Conservation (phyloP, 257 asterid genomes). For the Ilex asprella region DNA sequence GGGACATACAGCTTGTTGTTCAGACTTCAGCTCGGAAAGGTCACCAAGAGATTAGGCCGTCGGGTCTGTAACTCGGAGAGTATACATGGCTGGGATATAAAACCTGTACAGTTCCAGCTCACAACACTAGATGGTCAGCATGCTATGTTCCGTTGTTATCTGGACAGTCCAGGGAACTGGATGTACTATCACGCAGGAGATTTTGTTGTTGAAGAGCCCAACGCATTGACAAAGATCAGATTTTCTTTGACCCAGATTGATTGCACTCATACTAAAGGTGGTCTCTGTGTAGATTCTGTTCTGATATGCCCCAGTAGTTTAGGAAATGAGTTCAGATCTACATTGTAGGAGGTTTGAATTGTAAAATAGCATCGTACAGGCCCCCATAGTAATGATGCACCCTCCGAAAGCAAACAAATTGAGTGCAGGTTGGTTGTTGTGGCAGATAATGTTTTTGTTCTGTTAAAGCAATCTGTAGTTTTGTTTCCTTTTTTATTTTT, state of each 20-base stretch:
- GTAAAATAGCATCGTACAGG: not conserved
- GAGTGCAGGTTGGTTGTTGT: no score
- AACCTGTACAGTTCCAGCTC: slow-evolving; percentile 62
- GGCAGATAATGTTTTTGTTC: not conserved
- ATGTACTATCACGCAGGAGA: slow-evolving; percentile 67
- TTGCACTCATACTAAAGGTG: slow-evolving; percentile 89
- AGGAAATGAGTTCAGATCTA: slow-evolving; percentile 28
- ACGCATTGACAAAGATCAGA: slow-evolving; percentile 34
- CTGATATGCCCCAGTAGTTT: slow-evolving; percentile 49
- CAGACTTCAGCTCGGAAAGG: slow-evolving; percentile 64
- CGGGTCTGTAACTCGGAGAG: slow-evolving; percentile 36
- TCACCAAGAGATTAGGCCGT: slow-evolving; percentile 47
- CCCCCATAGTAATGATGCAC: no score
- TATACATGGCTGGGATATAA: slow-evolving; percentile 80
- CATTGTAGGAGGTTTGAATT: not conserved
- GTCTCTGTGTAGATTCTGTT: slow-evolving; percentile 73
- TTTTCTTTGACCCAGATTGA: slow-evolving; percentile 74
- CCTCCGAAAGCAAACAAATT: no score
- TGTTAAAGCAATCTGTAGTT: not conserved
- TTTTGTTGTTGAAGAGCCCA: slow-evolving; percentile 40
- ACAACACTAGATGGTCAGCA: slow-evolving; percentile 49
- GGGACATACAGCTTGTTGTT: slow-evolving; percentile 74
- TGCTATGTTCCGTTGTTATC: slow-evolving; percentile 22
- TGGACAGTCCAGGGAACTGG: slow-evolving; percentile 66
- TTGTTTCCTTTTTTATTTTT: no score